phyloP scores from a whole-genome alignment of 345 rosid species.

The Citrus reticulata region DNA sequence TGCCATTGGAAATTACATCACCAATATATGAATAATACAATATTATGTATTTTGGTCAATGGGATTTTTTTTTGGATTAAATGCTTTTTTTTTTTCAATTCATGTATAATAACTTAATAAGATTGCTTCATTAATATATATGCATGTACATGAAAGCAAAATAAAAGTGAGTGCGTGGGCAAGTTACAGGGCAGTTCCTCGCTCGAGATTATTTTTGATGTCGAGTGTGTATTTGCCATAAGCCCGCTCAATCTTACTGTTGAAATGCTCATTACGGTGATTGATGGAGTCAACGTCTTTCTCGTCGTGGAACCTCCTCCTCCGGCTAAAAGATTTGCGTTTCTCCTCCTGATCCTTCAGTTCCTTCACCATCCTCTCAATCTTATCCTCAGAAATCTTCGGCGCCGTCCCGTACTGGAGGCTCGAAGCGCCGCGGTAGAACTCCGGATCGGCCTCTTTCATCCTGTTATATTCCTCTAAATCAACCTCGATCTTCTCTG shows the following conservation, averaged over 20 bases:
- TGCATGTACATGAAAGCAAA: too few relatives aligned
- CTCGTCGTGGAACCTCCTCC: constrained; percentile 86
- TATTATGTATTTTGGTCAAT: too few relatives aligned
- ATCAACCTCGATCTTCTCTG: constrained; percentile 35
- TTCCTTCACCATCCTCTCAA: constrained; percentile 87
- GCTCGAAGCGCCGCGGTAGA: constrained; percentile 91
- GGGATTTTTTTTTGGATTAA: too few relatives aligned
- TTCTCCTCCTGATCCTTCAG: constrained; percentile 73
- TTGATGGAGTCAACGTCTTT: constrained; percentile 95
- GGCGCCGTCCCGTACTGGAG: constrained; percentile 95
- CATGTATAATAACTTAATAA: too few relatives aligned
- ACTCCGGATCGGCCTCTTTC: constrained; percentile 98
- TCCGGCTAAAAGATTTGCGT: constrained; percentile 74
- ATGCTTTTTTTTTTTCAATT: too few relatives aligned
- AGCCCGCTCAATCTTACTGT: constrained; percentile 94
- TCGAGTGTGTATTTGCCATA: constrained; percentile 93
- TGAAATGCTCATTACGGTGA: constrained; percentile 97
- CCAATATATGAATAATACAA: too few relatives aligned
- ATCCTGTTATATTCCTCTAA: constrained; percentile 78
- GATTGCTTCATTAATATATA: too few relatives aligned
- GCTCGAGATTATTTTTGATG: constrained; percentile 92
- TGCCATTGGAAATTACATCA: too few relatives aligned
- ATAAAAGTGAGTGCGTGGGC: too few relatives aligned
- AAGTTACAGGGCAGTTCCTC: constrained; percentile 83
- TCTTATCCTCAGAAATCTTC: constrained; percentile 68